Base-by-base conservation (phyloP, 2,329 filamentous ascomycete genomes). In the Pyricularia sp. region DNA sequence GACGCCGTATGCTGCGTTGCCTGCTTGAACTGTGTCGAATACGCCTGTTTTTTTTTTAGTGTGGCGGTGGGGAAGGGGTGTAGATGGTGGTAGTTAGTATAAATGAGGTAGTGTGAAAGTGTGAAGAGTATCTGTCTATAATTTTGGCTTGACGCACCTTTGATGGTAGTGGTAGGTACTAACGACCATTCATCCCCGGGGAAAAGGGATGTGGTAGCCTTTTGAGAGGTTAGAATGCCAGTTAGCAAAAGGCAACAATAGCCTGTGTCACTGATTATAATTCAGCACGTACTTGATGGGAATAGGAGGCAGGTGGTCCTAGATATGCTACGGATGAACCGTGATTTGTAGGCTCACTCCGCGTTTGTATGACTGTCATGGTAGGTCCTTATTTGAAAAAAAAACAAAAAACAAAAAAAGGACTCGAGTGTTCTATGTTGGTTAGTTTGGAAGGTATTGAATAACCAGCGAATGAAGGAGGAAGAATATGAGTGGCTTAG, bases 21-120 rank as follows among this genome's bases (percentile, higher is more conserved):
- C 82, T 49, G 81, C 79, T 72, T 96, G 91, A 6, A 96, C 89
- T 19, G 86, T 82, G 63, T 87, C 81, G 75, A 97, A 96, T 70
- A 96, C 86, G 72, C 94, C 91, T 88, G 68, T 19, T 26, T 35
- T 31, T 31, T 31, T 31, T 31, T 9, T n/a, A n/a, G 30, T 31
- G 30, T 31, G 6, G 9, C 6, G 33, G 33, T 7, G 33, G 22
- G 13, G 24, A 2, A 16, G 9, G 5, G 65, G 22, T 59, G 40
- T 59, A 31, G 22, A 16, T 28, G 24, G 12, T 3, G 5, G 9
- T 19, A 7, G 10, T 59, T 19, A 8, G n/a, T 57, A 28, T 57
- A 5, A 12, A 30, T 49, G 40, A 49, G 1, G 40, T 8, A 8
- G 6, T 19, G n/a, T 8, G 40, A n/a, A n/a, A 49, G 40, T 6